phyloP scores from a whole-genome alignment of 2,329 filamentous ascomycete species.

The Ophiostoma sp. region DNA sequence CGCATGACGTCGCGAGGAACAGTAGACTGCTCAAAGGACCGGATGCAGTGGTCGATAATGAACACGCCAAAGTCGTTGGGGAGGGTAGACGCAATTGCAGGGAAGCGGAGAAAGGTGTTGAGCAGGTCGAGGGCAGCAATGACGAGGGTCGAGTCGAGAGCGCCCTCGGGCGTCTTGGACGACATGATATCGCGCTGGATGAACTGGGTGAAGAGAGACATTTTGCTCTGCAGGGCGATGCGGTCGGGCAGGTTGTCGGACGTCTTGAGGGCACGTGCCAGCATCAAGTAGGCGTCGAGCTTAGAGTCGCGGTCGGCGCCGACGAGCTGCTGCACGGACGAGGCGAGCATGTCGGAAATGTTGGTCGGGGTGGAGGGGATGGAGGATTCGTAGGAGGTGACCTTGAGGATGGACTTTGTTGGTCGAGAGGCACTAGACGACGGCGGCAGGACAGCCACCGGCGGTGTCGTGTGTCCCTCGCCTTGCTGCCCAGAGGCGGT shows the following conservation, averaged over 20 bases:
- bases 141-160: constrained; percentile 62
- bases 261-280: constrained; percentile 69
- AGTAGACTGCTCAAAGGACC: constrained; percentile 61
- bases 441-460: constrained; percentile 36
- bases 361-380: constrained; percentile 45
- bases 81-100: constrained; percentile 63
- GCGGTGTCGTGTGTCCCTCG: constrained; percentile 26
- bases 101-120: constrained; percentile 68
- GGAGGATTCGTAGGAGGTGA: constrained; percentile 39
- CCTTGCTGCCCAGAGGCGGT: not conserved
- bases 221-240: constrained; percentile 66
- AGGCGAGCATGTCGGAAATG: constrained; percentile 78
- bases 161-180: constrained; percentile 51
- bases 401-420: constrained; percentile 72
- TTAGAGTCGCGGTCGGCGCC: constrained; percentile 66
- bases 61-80: constrained; percentile 74
- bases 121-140: constrained; percentile 75
- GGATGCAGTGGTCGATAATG: constrained; percentile 74
- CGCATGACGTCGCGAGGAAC: constrained; percentile 73
- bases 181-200: constrained; percentile 71
- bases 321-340: constrained; percentile 73
- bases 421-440: constrained; percentile 40
- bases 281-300: constrained; percentile 78
- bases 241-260: constrained; percentile 78
- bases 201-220: constrained; percentile 71